Conservation (phyloP, 1,139 yeast genomes). For the Hemisphaericaspora lyxosophila region DNA sequence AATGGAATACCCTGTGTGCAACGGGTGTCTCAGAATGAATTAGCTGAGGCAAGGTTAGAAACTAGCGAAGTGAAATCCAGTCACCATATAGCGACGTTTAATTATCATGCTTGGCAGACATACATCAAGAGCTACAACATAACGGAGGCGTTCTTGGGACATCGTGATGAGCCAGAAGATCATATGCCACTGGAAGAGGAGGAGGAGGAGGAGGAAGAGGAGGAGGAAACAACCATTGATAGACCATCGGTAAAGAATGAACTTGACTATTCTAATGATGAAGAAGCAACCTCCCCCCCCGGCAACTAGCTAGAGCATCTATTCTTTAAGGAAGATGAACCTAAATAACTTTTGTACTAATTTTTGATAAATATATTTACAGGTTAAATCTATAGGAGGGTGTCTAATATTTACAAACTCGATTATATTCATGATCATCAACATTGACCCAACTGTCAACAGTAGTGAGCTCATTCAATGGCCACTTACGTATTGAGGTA, state of each 20-base stretch:
- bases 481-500: conserved; percentile 74
- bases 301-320: no score
- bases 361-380: conserved; percentile 1
- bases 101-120: conserved; percentile 61
- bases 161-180: conserved; percentile 38
- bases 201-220: conserved; percentile 15
- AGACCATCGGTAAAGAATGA: background rate
- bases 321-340: background rate
- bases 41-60: conserved; percentile 10
- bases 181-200: conserved; percentile 22
- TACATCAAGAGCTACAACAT: conserved; percentile 53
- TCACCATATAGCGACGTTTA: conserved; percentile 74
- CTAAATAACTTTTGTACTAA: no score
- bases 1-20: conserved; percentile 41
- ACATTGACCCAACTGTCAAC: conserved; percentile 52
- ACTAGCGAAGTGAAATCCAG: conserved; percentile 17
- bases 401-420: conserved; percentile 13
- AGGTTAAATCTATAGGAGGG: conserved; percentile 7
- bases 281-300: no score
- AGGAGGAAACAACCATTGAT: no score
- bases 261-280: background rate
- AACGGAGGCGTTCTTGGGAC: conserved; percentile 52
- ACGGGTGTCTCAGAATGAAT: conserved; percentile 18
- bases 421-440: conserved; percentile 14
- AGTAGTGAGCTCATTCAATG: conserved; percentile 48